Evolutionary conservation across 2,329 filamentous ascomycete species (phyloP).

Genomic region (Mycosphaerella sp.): DNA sequence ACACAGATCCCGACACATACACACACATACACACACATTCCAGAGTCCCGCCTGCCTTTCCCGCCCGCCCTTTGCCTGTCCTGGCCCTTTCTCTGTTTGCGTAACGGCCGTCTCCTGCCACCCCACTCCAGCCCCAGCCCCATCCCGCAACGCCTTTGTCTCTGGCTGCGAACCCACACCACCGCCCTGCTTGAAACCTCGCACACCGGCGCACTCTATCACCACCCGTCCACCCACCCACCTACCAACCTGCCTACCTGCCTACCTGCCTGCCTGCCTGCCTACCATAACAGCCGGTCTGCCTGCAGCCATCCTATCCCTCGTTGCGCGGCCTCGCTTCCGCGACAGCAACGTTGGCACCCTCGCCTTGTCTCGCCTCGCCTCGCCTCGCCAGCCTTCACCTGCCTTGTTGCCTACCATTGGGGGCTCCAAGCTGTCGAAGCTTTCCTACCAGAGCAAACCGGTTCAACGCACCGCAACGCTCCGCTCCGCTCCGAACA

Average conservation of each 20-base stretch:
- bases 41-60: neutral
- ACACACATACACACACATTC: neutral
- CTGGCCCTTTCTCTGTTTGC: constrained; percentile 5
- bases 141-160: neutral
- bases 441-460: neutral
- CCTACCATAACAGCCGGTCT: neutral
- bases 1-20: no score
- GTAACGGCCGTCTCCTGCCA: constrained; percentile 1
- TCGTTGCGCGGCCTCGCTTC: no score
- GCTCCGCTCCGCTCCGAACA: neutral
- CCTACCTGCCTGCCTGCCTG: no score
- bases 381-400: neutral
- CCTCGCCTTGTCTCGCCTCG: neutral
- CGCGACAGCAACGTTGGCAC: neutral
- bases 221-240: no score
- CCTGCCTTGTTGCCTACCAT: constrained; percentile 1
- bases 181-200: neutral
- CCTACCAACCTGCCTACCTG: no score
- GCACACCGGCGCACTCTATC: neutral
- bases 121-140: neutral
- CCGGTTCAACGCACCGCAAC: neutral
- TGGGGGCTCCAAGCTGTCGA: constrained; percentile 7
- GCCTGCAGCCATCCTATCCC: neutral
- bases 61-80: neutral
- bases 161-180: neutral